Evolutionary conservation across 192 early-diverging fungal genomes (phyloP).

Genomic region (Entrophospora sp.): DNA sequence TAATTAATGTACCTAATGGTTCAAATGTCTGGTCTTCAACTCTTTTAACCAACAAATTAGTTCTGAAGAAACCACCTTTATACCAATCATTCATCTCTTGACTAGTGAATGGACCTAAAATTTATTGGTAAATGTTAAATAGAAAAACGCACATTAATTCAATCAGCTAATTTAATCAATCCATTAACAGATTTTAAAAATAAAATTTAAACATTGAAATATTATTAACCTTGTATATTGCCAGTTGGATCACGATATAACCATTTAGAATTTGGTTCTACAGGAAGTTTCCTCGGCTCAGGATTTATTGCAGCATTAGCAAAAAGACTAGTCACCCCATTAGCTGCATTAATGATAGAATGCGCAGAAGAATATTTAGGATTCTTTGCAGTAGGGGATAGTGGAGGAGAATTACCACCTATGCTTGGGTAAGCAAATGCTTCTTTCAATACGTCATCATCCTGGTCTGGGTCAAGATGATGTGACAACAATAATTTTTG

Average conservation of each 20-base stretch:
- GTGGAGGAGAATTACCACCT: conserved; percentile 17
- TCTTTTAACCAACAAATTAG: conserved; percentile 71
- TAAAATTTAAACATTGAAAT: too few relatives aligned
- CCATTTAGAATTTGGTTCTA: conserved; percentile 55
- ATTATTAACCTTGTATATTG: conserved; percentile 77
- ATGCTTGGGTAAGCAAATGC: conserved; percentile 19
- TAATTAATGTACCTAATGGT: conserved; percentile 60
- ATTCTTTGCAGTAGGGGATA: conserved; percentile 5
- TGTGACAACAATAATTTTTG: conserved; percentile 3
- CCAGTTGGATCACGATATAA: conserved; percentile 80
- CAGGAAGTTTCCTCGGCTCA: conserved; percentile 9
- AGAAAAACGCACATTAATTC: too few relatives aligned
- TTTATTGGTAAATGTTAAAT: not conserved
- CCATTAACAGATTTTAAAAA: not conserved
- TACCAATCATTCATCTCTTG: conserved; percentile 96
- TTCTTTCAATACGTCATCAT: conserved; percentile 27
- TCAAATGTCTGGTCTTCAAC: conserved; percentile 74
- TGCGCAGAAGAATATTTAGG: conserved; percentile 11
- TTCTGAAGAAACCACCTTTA: conserved; percentile 73
- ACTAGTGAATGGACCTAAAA: conserved; percentile 59
- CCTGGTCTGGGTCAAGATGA: conserved; percentile 20
- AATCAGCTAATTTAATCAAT: too few relatives aligned
- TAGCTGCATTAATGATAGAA: not conserved
- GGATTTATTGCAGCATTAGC: not conserved
- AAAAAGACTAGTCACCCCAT: conserved; percentile 8